Evolutionary conservation across 495 filamentous ascomycete species (phyloP), one percentile per base, ranked within the genome.

Genomic region (Talaromyces borbonicus): DNA sequence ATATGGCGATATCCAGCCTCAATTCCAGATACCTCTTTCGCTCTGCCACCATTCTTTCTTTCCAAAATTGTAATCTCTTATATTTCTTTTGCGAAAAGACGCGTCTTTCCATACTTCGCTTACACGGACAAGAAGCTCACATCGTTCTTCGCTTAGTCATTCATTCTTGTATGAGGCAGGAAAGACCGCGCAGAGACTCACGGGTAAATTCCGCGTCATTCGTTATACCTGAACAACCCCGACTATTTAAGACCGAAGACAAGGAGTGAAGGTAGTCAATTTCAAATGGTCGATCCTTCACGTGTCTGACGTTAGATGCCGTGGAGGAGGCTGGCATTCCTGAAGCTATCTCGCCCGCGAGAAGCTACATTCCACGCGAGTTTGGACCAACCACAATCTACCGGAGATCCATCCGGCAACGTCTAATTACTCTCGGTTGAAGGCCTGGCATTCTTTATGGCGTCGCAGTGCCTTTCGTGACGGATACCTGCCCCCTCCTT

Each of bases 401-500:
- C 24, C 1, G 16, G 35, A 38, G 2, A 38, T 38, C 6, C 8
- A 31, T 19, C 42, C 24, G 32, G 15, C 26, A 16, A 20, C 42
- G n/a, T 22, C 43, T 24, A 35, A 46, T 46, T 20, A 18, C 36
- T 46, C 33, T 22, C 29, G 8, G 24, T 16, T n/a, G 20, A 16
- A 12, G 1, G 27, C 31, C 12, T 46, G 29, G 20, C 14, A 46
- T 23, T 46, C 24, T 12, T 29, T 35, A 33, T 46, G 43, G 12
- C 27, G 31, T 24, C 41, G 25, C 23, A 29, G 11, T 35, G 30
- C 25, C 14, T 19, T 44, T 32, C 26, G 26, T 20, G 41, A 22
- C 16, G 30, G 36, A 46, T 46, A 31, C 25, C 43, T 33, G 43
- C 30, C 43, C 36, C 43, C 43, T 25, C 43, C 22, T 36, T 35